Evolutionary conservation across 306 rosid species (phyloP).

Genomic region (Cucurbita pepo): DNA sequence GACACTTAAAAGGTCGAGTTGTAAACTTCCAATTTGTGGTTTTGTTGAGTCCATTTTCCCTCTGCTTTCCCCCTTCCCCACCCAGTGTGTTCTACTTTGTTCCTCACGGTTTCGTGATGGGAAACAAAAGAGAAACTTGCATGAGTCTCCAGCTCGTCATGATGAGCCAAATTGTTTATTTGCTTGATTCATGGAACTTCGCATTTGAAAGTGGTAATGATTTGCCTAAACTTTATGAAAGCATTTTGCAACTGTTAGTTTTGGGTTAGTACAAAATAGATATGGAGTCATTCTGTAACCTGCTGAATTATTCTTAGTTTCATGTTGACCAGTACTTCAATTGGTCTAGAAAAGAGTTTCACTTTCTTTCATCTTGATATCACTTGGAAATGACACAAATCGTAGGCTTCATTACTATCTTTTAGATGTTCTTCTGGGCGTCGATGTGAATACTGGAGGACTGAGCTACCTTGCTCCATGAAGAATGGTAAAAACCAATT

Average conservation of each 20-base stretch:
- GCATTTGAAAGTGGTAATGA: neutral
- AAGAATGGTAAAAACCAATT: neutral
- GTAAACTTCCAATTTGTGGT: neutral
- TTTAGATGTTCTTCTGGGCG: neutral
- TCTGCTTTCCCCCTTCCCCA: neutral
- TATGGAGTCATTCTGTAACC: neutral
- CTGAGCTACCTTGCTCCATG: neutral
- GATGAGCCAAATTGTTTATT: neutral
- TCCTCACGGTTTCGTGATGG: neutral
- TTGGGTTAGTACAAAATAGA: neutral
- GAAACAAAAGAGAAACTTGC: neutral
- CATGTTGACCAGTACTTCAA: neutral
- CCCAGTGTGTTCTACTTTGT: neutral
- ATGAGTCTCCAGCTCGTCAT: neutral
- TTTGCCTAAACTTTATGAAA: neutral
- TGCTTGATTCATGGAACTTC: neutral
- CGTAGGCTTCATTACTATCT: neutral
- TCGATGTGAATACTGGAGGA: neutral
- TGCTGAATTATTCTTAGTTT: neutral
- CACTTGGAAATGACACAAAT: neutral
- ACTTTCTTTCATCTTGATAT: neutral
- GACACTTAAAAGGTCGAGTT: neutral
- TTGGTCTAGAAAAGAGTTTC: neutral
- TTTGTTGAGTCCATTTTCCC: neutral
- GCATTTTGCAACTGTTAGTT: neutral